Percentiles rank a stretch among this genome's conserved stretches.
Evolutionary conservation across 2,329 filamentous ascomycete genomes (phyloP).

Genomic region (Neofusicoccum umdonicola): DNA sequence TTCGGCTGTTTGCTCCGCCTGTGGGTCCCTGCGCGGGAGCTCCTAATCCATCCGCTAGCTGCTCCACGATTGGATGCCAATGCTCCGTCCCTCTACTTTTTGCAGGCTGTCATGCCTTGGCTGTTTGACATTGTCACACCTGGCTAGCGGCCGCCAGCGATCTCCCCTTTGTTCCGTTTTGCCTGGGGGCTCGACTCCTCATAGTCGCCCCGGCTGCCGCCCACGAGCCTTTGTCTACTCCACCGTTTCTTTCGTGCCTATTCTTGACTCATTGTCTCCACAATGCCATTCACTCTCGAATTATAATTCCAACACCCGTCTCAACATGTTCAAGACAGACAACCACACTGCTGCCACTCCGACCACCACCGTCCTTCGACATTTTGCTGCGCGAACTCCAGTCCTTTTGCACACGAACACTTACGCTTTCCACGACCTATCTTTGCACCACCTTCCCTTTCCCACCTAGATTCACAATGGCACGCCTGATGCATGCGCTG

Average conservation of each 20-base stretch:
- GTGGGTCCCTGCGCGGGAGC: neutral
- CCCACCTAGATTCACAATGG: neutral
- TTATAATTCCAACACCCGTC: neutral
- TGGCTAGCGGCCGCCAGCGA: neutral
- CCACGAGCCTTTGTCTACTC: neutral
- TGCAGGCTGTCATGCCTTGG: neutral
- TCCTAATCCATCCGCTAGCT: neutral
- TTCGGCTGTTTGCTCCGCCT: neutral
- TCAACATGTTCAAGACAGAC: neutral
- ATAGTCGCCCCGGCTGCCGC: neutral
- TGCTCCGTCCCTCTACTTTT: neutral
- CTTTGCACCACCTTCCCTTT: neutral
- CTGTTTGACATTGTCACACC: slow-evolving; percentile 5
- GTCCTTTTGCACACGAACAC: neutral
- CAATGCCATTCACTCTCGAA: slow-evolving; percentile 1
- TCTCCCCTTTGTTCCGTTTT: slow-evolving; percentile 2
- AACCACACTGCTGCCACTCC: neutral
- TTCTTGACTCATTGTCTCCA: neutral
- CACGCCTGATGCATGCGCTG: neutral
- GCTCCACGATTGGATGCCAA: slow-evolving; percentile 7
- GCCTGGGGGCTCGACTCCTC: neutral
- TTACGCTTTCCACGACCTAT: neutral
- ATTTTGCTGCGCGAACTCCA: neutral
- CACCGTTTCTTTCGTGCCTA: neutral
- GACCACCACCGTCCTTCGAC: neutral